These are phyloP conservation scores for Mediolabrus comicus DNA, from an alignment of 108 stramenopile genomes.

Conservation along the genomic window DNA sequence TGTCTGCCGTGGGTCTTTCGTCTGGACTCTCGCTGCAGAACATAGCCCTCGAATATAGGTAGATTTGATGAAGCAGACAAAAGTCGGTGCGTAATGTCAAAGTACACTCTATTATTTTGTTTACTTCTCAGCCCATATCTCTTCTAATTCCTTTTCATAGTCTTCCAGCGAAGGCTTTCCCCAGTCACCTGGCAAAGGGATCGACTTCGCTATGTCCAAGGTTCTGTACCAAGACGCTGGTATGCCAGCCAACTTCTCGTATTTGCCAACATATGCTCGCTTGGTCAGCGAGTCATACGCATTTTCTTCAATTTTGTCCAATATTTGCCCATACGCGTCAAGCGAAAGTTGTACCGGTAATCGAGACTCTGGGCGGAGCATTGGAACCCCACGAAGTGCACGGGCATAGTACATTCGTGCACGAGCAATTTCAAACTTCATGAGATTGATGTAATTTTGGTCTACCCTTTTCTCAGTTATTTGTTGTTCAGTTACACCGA, in stretches of 20 bases:
- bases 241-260: conserved; percentile 93
- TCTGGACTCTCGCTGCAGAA: too few species aligned
- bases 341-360: conserved; percentile 90
- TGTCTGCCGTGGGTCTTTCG: too few species aligned
- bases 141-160: conserved; percentile 39
- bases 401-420: conserved; percentile 94
- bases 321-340: conserved; percentile 92
- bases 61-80: too few species aligned
- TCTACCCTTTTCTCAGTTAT: conserved; percentile 87
- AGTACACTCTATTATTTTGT: too few species aligned
- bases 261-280: conserved; percentile 94
- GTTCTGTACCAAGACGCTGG: conserved; percentile 93
- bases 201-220: conserved; percentile 64
- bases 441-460: conserved; percentile 88
- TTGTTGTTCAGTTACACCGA: conserved; percentile 92
- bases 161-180: conserved; percentile 39
- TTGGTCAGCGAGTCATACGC: conserved; percentile 92
- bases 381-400: conserved; percentile 90
- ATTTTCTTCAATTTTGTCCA: conserved; percentile 94
- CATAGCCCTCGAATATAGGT: too few species aligned
- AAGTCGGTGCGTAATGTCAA: too few species aligned
- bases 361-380: conserved; percentile 87
- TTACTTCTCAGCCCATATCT: conserved; percentile 17
- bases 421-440: conserved; percentile 94
- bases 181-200: conserved; percentile 81